These are phyloP conservation scores for Fraxinus cuspidata DNA, from an alignment of 257 asterid species.

Conservation along the genomic window DNA sequence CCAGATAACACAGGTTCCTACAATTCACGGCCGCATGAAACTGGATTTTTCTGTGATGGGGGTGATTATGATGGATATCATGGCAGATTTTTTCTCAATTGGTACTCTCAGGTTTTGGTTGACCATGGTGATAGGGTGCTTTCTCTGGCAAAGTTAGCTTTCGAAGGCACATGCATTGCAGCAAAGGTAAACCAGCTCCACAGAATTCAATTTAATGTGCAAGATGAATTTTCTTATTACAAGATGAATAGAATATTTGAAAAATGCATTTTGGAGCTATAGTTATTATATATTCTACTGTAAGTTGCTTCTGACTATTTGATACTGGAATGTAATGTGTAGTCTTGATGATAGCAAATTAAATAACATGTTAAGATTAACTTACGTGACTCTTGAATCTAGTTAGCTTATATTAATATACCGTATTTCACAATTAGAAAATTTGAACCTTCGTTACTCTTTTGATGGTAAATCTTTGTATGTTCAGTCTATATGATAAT, in stretches of 20 bases:
- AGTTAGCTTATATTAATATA: neutral
- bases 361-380: neutral
- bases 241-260: neutral
- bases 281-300: neutral
- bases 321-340: neutral
- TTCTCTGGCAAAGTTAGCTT: constrained; percentile 63
- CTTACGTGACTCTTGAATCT: neutral
- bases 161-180: constrained; percentile 59
- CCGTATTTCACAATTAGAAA: neutral
- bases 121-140: constrained; percentile 66
- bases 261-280: neutral
- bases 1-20: constrained; percentile 65
- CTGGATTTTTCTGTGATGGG: constrained; percentile 68
- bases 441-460: neutral
- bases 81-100: constrained; percentile 61
- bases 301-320: neutral
- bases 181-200: constrained; percentile 46
- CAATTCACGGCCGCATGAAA: constrained; percentile 65
- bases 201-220: neutral
- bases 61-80: constrained; percentile 71
- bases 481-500: neutral
- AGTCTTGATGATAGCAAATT: neutral
- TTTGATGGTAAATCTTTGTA: neutral
- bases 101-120: constrained; percentile 63
- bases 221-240: neutral